Conservation (phyloP, 2,329 filamentous ascomycete species). For the Phaeosphaeriaceae sp. region DNA sequence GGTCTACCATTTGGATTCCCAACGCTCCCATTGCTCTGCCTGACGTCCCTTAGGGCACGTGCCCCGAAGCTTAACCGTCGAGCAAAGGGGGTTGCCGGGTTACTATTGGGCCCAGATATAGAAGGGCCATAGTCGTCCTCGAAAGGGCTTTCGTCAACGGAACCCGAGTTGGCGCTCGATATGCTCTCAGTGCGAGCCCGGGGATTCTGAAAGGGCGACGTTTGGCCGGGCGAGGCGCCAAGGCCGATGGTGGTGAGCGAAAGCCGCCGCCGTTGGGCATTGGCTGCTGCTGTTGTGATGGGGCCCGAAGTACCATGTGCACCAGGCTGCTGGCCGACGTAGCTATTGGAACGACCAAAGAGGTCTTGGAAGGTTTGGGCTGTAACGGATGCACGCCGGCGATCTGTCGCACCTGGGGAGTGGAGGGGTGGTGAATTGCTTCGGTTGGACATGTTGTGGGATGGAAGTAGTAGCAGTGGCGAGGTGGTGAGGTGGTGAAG, state of each 20-base stretch:
- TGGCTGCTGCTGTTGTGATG: constrained; percentile 56
- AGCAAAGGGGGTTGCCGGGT: constrained; percentile 75
- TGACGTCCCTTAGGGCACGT: constrained; percentile 75
- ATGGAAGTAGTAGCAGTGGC: constrained; percentile 9
- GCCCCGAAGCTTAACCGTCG: constrained; percentile 91
- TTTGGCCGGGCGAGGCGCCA: constrained; percentile 51
- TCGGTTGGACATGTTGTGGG: constrained; percentile 44
- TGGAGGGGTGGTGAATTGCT: constrained; percentile 49
- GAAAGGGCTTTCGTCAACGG: constrained; percentile 58
- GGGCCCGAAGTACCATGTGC: constrained; percentile 50
- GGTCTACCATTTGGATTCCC: constrained; percentile 69
- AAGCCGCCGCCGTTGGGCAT: constrained; percentile 57
- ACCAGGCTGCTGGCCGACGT: constrained; percentile 37
- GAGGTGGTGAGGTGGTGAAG: constrained; percentile 8
- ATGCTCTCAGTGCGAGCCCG: constrained; percentile 55
- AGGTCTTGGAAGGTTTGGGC: constrained; percentile 58
- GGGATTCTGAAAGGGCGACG: constrained; percentile 49
- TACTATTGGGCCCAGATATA: constrained; percentile 62
- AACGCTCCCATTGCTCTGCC: constrained; percentile 57
- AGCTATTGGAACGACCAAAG: constrained; percentile 50
- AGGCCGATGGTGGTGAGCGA: constrained; percentile 59
- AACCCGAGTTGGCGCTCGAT: constrained; percentile 54
- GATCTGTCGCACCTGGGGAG: constrained; percentile 44
- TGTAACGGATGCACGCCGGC: constrained; percentile 56
- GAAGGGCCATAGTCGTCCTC: constrained; percentile 62